A percentile compares a stretch with the other conserved stretches of the same genome.
Evolutionary conservation across 108 stramenopile species (phyloP).

Genomic region (Nitzschia sp.): DNA sequence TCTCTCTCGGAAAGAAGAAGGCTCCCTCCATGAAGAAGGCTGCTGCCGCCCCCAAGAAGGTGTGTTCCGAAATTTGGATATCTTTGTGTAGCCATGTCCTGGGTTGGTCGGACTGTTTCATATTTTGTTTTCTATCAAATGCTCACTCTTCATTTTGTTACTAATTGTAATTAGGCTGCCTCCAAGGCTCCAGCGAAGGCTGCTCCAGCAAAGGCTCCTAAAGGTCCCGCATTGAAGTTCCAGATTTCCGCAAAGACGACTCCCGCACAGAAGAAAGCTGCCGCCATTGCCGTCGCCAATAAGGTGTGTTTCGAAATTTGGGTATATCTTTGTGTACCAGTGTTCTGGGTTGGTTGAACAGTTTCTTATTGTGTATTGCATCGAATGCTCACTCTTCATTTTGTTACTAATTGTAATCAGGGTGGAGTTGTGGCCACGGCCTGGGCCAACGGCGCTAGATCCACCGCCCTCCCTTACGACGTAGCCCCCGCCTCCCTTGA

Average conservation of each 20-base stretch:
- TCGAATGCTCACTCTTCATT: too few relatives aligned
- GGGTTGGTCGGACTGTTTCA: too few relatives aligned
- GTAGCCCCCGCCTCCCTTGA: conserved; percentile 85
- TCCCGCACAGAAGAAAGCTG: conserved; percentile 6
- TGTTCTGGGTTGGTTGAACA: too few relatives aligned
- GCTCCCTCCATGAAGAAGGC: conserved; percentile 18
- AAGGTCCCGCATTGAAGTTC: not conserved
- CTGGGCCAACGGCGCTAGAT: conserved; percentile 39
- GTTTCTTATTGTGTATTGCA: too few relatives aligned
- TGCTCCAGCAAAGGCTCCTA: too few relatives aligned
- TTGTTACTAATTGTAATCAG: too few relatives aligned
- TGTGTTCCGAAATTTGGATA: not conserved
- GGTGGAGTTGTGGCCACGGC: conserved; percentile 40
- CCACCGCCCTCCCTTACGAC: conserved; percentile 82
- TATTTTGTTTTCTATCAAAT: too few relatives aligned
- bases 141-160: too few relatives aligned
- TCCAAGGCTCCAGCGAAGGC: too few relatives aligned
- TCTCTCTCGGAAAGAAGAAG: conserved; percentile 30
- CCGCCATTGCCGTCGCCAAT: not conserved
- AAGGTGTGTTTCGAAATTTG: not conserved
- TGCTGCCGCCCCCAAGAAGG: conserved; percentile 8
- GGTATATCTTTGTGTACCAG: conserved; percentile 1
- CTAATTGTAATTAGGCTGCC: not conserved
- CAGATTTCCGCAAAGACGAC: conserved; percentile 15
- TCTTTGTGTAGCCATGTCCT: too few relatives aligned